These are phyloP conservation scores for Mycena kentingensis DNA, from an alignment of 768 basidiomycete genomes.

Conservation along the genomic window DNA sequence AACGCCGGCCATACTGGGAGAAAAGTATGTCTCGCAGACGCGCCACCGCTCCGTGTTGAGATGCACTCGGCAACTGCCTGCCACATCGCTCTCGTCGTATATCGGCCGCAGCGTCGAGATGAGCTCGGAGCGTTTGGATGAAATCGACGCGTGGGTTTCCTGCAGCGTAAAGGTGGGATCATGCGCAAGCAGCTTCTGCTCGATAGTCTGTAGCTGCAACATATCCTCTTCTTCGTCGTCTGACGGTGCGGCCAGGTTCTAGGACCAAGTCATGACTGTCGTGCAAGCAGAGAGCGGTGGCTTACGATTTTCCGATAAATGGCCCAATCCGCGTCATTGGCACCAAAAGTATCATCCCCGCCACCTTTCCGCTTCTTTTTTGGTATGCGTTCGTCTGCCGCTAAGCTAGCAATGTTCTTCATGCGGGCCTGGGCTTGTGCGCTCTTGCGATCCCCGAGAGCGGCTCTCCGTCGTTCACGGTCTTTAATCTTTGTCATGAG, in stretches of 20 bases:
- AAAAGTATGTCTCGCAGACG: constrained; percentile 90
- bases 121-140: constrained; percentile 79
- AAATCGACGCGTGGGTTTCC: constrained; percentile 79
- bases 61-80: constrained; percentile 76
- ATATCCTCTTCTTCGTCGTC: constrained; percentile 93
- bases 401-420: constrained; percentile 93
- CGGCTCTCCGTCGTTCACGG: constrained; percentile 73
- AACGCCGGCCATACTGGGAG: constrained; percentile 90
- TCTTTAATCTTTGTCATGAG: constrained; percentile 87
- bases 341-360: constrained; percentile 92
- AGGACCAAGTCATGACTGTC: not conserved
- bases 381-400: constrained; percentile 79
- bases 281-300: constrained; percentile 1
- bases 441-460: constrained; percentile 88
- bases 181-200: constrained; percentile 76
- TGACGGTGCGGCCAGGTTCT: constrained; percentile 73
- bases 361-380: constrained; percentile 86
- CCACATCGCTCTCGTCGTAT: constrained; percentile 75
- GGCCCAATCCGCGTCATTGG: constrained; percentile 94
- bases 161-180: constrained; percentile 84
- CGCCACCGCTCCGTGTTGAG: constrained; percentile 89
- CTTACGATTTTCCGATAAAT: constrained; percentile 96
- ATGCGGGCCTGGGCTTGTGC: constrained; percentile 93
- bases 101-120: constrained; percentile 82
- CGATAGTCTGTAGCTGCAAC: constrained; percentile 67